Conservation (phyloP, 2,329 filamentous ascomycete species). For the Ascocoryne sarcoides region DNA sequence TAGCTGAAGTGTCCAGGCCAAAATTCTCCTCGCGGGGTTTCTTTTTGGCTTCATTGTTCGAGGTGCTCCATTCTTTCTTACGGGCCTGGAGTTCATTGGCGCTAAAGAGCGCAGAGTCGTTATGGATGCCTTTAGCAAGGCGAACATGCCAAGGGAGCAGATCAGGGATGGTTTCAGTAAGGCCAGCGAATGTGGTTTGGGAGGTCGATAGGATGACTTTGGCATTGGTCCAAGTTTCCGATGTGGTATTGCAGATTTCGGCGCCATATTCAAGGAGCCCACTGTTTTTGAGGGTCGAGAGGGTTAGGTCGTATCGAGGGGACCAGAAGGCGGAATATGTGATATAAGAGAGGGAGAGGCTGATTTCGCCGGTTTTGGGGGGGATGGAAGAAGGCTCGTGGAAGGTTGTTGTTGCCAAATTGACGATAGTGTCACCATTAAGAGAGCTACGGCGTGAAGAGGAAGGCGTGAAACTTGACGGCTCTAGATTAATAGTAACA, state of each 20-base stretch:
- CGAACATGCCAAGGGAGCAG: conserved; percentile 39
- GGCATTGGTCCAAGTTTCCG: conserved; percentile 39
- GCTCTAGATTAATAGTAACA: conserved; percentile 43
- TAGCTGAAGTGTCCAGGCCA: too few species aligned
- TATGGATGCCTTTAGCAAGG: conserved; percentile 17
- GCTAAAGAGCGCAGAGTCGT: conserved; percentile 20
- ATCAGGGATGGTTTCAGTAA: conserved; percentile 38
- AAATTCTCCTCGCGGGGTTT: conserved; percentile 31
- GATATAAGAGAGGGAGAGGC: conserved; percentile 25
- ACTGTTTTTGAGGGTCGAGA: conserved; percentile 29
- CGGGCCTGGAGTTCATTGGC: conserved; percentile 29
- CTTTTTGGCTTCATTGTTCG: conserved; percentile 9
- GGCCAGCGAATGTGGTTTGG: conserved; percentile 39
- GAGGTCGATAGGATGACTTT: conserved; percentile 39
- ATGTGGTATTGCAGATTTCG: conserved; percentile 41
- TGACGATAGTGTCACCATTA: conserved; percentile 20
- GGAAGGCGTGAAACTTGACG: conserved; percentile 32
- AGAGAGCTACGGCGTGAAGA: conserved; percentile 43
- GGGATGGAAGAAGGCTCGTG: conserved; percentile 12
- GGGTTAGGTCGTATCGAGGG: conserved; percentile 40
- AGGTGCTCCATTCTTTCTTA: conserved; percentile 22
- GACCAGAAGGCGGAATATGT: conserved; percentile 35
- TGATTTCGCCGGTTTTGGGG: conserved; percentile 21
- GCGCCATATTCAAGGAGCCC: conserved; percentile 40
- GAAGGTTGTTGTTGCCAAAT: conserved; percentile 19